Evolutionary conservation across 2,329 filamentous ascomycete species (phyloP).

Genomic region (Penicillium sp.): DNA sequence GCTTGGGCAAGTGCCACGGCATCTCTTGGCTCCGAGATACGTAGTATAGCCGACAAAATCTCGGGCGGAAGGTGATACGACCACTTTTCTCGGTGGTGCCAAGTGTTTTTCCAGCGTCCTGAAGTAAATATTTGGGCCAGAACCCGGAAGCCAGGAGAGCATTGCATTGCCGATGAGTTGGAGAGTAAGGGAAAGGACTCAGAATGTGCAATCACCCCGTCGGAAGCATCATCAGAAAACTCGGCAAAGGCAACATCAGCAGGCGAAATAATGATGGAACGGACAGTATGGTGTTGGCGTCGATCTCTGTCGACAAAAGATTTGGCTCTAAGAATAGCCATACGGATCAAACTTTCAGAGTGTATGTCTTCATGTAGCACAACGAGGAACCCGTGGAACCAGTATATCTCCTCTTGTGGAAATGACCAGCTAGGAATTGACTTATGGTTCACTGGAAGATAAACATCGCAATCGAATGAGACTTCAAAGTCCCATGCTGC

Average conservation of each 20-base stretch:
- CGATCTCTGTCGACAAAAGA: constrained; percentile 4
- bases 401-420: constrained; percentile 11
- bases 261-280: constrained; percentile 23
- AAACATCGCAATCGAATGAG: constrained; percentile 10
- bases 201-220: constrained; percentile 10
- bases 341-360: constrained; percentile 8
- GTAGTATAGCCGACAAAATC: constrained; percentile 16
- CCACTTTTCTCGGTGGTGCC: constrained; percentile 16
- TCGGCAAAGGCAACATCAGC: constrained; percentile 23
- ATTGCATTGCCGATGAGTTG: constrained; percentile 21
- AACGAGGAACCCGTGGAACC: constrained; percentile 22
- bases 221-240: constrained; percentile 12
- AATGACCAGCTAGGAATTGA: constrained; percentile 12
- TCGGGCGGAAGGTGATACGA: constrained; percentile 9
- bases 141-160: constrained; percentile 26
- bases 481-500: constrained; percentile 26
- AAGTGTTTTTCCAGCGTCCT: constrained; percentile 21
- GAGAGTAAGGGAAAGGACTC: constrained; percentile 16
- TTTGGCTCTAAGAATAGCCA: constrained; percentile 12
- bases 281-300: neutral
- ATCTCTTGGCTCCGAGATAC: constrained; percentile 18
- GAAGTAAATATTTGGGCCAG: constrained; percentile 24
- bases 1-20: constrained; percentile 23
- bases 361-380: constrained; percentile 16
- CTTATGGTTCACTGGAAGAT: constrained; percentile 16